Evolutionary conservation across 2,329 filamentous ascomycete genomes (phyloP).

Genomic region (Cladosporium sp.): DNA sequence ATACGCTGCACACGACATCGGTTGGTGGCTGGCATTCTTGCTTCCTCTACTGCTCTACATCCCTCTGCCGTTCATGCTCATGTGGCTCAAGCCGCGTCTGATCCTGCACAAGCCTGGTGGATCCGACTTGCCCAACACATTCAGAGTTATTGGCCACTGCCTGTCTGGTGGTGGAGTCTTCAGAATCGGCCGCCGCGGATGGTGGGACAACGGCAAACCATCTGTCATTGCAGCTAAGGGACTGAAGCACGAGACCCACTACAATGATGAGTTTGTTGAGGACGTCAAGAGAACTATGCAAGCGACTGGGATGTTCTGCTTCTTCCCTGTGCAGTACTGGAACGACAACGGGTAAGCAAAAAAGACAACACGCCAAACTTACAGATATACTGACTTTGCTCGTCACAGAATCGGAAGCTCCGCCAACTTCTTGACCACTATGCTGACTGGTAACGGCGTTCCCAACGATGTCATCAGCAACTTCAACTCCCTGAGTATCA

Average conservation of each 20-base stretch:
- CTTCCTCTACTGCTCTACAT: constrained; percentile 63
- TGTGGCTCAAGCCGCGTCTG: constrained; percentile 19
- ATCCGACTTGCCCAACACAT: constrained; percentile 14
- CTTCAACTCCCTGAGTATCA: constrained; percentile 48
- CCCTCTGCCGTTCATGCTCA: constrained; percentile 37
- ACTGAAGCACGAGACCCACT: constrained; percentile 39
- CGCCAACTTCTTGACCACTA: constrained; percentile 29
- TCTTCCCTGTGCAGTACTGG: constrained; percentile 47
- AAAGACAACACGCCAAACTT: not conserved
- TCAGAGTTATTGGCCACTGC: constrained; percentile 19
- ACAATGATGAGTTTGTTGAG: constrained; percentile 69
- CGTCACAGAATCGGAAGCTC: constrained; percentile 25
- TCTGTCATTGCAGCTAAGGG: constrained; percentile 25
- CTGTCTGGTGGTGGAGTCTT: constrained; percentile 22
- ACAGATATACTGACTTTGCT: not conserved
- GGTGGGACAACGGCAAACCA: constrained; percentile 28
- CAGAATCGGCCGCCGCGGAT: constrained; percentile 23
- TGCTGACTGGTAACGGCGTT: constrained; percentile 37
- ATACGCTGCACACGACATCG: constrained; percentile 64
- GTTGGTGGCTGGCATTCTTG: constrained; percentile 65
- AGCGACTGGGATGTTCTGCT: constrained; percentile 64
- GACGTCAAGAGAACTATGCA: constrained; percentile 65
- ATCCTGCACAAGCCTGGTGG: constrained; percentile 13
- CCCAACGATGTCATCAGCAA: constrained; percentile 51
- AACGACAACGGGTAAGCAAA: constrained; percentile 33